These are phyloP conservation scores for Odonthalia washingtoniensis DNA, from an alignment of 31 red algal genomes.

Conservation along the genomic window DNA sequence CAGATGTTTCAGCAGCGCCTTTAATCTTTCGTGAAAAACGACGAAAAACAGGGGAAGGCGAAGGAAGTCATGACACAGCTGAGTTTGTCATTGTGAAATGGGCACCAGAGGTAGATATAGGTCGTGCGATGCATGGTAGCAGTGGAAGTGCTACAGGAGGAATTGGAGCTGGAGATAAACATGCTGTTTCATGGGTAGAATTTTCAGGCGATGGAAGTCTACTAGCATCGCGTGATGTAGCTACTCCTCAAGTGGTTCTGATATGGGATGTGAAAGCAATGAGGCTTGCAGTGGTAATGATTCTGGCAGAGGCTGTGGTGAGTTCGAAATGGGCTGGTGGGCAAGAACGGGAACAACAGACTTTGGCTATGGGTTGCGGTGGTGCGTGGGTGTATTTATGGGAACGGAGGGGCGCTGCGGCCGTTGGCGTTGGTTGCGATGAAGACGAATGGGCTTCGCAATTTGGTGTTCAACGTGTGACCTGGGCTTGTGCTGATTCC, in stretches of 20 bases:
- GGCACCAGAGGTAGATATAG: neutral
- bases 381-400: neutral
- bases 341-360: neutral
- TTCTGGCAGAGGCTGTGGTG: neutral
- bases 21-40: neutral
- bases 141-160: neutral
- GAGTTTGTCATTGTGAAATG: neutral
- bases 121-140: neutral
- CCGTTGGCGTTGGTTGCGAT: neutral
- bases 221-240: neutral
- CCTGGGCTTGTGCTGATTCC: neutral
- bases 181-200: neutral
- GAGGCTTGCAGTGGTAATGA: neutral
- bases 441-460: neutral
- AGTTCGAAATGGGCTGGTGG: neutral
- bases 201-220: neutral
- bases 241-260: neutral
- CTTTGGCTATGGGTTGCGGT: neutral
- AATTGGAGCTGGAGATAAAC: neutral
- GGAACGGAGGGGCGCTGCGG: neutral
- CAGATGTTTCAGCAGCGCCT: neutral
- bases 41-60: neutral
- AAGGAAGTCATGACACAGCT: no score
- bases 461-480: neutral
- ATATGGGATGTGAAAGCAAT: neutral